phyloP scores from a whole-genome alignment of 106 monocot species.

The Acanthochlamys bracteata region DNA sequence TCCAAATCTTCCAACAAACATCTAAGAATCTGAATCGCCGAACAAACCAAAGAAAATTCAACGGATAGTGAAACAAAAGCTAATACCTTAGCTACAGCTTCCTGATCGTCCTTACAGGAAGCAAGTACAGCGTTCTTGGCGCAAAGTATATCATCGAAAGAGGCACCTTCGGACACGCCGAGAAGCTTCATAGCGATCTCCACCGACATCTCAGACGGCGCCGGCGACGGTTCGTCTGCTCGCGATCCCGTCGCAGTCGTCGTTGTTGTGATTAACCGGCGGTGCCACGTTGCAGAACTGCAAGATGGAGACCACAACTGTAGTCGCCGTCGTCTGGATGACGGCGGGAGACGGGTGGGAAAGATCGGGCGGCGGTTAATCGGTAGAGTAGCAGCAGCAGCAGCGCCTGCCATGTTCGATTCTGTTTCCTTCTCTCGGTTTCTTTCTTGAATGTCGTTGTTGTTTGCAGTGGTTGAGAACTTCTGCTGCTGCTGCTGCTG shows the following conservation, averaged over 20 bases:
- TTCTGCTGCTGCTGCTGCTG: no score
- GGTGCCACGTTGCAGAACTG: constrained; percentile 3
- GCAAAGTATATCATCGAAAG: constrained; percentile 87
- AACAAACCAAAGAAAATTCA: background rate
- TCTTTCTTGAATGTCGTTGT: no score
- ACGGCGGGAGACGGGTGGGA: background rate
- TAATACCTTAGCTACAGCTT: constrained; percentile 58
- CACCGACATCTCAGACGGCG: constrained; percentile 82
- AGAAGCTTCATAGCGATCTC: constrained; percentile 85
- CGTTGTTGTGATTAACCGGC: no score
- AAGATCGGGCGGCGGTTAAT: background rate
- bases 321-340: constrained; percentile 1
- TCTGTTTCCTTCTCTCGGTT: background rate
- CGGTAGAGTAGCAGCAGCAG: constrained; percentile 33
- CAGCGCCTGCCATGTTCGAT: background rate
- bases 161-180: constrained; percentile 67
- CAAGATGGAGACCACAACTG: constrained; percentile 10
- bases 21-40: no score
- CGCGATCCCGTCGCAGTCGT: constrained; percentile 28
- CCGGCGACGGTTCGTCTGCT: constrained; percentile 60
- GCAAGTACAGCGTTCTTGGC: constrained; percentile 70
- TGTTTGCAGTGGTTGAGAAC: no score
- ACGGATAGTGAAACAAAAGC: background rate
- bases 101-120: constrained; percentile 69
- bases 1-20: no score